Base-by-base conservation (phyloP, 371 early-diverging fungal species). In the Gilbertella persicaria region DNA sequence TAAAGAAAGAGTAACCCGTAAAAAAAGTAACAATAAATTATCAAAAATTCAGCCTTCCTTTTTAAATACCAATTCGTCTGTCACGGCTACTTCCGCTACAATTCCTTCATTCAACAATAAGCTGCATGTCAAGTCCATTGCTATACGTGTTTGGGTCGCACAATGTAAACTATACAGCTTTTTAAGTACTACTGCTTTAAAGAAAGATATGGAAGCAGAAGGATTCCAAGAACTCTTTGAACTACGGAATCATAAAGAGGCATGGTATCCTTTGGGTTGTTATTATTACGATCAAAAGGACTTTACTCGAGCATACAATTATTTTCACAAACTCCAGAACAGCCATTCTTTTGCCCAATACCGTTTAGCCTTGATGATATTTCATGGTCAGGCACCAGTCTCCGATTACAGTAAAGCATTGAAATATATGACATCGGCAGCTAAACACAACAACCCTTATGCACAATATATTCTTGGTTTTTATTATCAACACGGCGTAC, bases 131-230 rank as follows among this genome's bases (percentile, higher is more conserved):
- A 46, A 6, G 2, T 26, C 26, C 10, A 63, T 55, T 3, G 28
- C 49, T 20, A 62, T 60, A 20, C 64, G 55, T 21, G 71, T 71
- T 13, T 71, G 73, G 71, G 58, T 63, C 12, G 71, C 77, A 10
- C 71, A 67, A 45, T 72, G 73, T 45, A 57, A 64, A 28, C 25
- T 76, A 14, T 56, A 68, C 16, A 71, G 70, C 13, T 69, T 70
- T 60, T 13, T 33, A 13, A 33, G 13, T 33, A 13, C 33, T 12
- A 2, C 33, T 12, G 68, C 62, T 38, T 56, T 53, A 1, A 30
- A 54, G 20, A 40, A 48, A 3, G 37, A 72, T 37, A 53, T 58
- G 19, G 37, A 28, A 13, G 23, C 8, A 9, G 33, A 45, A 8
- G 77, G 73, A 4, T 69, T 76, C 43, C 39, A 44, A n/a, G 50